Evolutionary conservation across 805 yeast genomes (phyloP), one percentile per base, ranked within the genome.

Genomic region (Wickerhamiella allomyrinae): DNA sequence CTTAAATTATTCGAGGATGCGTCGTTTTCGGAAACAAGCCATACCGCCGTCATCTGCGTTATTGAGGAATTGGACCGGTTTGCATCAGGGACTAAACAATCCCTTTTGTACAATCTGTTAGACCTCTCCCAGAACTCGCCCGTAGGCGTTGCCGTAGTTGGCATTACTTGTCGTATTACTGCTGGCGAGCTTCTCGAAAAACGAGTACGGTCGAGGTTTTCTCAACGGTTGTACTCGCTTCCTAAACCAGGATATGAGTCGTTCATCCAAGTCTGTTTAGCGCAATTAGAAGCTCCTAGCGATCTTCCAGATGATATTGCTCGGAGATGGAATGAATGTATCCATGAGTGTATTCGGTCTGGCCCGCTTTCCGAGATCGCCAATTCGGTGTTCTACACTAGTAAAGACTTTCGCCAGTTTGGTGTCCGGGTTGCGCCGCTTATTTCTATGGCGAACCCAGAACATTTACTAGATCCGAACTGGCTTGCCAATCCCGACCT

Each of bases 51-150:
- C 3, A 62, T 91, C 0, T 78, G 91, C 51, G 61, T 85, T 2
- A 73, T 91, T 43, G 97, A 91, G 44, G 94, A 87, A 52, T 73
- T 89, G 44, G 96, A 91, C 42, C 66, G 69, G 29, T 91, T 79
- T 61, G 78, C 94, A 0, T 64, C 66, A 10, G 77, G 73, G 43
- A 67, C 71, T 11, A 77, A 83, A 48, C 98, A 91, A 58, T 81
- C 94, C 0, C 64, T 91, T 40, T 61, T 91, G 5, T 91, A 91
- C 57, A 89, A 87, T 52, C 62, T 91, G 35, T 82, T 91, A 56
- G 97, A 91, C 53, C 67, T 87, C 52, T 77, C 94, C 2, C 94
- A 85, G 55, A 65, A 75, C 36, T 69, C 75, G 15, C 67, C 73
- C 2, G 68, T 73, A 2, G 94, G 95, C 1, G 75, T 87, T 5